A percentile compares a stretch with the other conserved stretches of the same genome.
phyloP scores from a whole-genome alignment of 371 early-diverging fungal species.

The Syncephalastrum contaminatum region DNA sequence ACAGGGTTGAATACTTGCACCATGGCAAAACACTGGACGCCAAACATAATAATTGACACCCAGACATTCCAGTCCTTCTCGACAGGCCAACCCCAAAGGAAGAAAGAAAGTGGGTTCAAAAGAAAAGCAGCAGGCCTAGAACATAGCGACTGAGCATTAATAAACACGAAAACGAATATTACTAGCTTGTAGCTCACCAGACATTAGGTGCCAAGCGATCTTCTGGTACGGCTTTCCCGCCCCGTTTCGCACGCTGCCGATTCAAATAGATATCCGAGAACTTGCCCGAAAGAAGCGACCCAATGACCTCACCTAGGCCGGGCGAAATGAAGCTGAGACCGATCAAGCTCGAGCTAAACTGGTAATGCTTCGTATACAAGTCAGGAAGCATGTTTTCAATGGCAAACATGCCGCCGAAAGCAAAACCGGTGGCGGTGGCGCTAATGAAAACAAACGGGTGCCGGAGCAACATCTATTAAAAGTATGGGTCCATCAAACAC shows the following conservation, averaged over 20 bases:
- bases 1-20: constrained; percentile 52
- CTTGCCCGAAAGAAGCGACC: constrained; percentile 52
- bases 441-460: constrained; percentile 55
- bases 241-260: constrained; percentile 42
- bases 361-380: constrained; percentile 33
- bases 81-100: constrained; percentile 61
- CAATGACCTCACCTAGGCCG: constrained; percentile 56
- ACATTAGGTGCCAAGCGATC: constrained; percentile 55
- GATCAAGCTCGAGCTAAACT: constrained; percentile 32
- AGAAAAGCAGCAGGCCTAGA: constrained; percentile 48
- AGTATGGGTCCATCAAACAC: background rate
- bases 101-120: constrained; percentile 52
- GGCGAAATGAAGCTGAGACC: constrained; percentile 46
- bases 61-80: constrained; percentile 49
- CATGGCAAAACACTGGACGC: constrained; percentile 61
- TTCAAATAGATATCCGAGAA: constrained; percentile 51
- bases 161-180: no score
- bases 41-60: constrained; percentile 56
- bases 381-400: constrained; percentile 49
- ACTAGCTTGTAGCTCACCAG: constrained; percentile 24
- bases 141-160: background rate
- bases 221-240: constrained; percentile 51
- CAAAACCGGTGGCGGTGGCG: constrained; percentile 54
- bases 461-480: constrained; percentile 36
- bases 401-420: constrained; percentile 59